These are phyloP conservation scores for Nicotiana obtusifolia DNA, from an alignment of 257 asterid genomes.

Conservation along the genomic window DNA sequence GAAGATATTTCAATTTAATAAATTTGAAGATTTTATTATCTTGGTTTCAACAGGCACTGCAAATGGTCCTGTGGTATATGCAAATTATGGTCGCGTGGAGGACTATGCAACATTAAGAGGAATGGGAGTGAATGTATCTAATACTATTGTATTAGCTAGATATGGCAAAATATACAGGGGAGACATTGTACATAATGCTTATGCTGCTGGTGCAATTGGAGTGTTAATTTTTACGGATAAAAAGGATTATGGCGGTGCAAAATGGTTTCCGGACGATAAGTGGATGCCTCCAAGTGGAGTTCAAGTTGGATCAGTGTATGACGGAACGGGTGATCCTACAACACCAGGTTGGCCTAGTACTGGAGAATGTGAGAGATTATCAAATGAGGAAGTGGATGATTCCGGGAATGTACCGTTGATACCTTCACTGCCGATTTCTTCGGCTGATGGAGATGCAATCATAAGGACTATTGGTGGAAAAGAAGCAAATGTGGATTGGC, in stretches of 20 bases:
- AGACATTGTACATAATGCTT: conserved; percentile 64
- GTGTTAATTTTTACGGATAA: conserved; percentile 64
- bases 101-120: conserved; percentile 40
- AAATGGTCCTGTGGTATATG: conserved; percentile 55
- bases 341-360: conserved; percentile 94
- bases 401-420: conserved; percentile 64
- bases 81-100: conserved; percentile 65
- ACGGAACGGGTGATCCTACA: conserved; percentile 72
- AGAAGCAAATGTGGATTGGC: conserved; percentile 76
- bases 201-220: conserved; percentile 59
- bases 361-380: conserved; percentile 62
- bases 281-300: conserved; percentile 97
- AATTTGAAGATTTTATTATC: too few species aligned
- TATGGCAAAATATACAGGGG: conserved; percentile 77
- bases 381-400: conserved; percentile 52
- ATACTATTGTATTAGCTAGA: conserved; percentile 58
- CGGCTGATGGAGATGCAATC: conserved; percentile 64
- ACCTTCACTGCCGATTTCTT: conserved; percentile 76
- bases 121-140: conserved; percentile 60
- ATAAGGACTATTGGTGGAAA: conserved; percentile 55
- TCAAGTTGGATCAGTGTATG: conserved; percentile 66
- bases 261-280: conserved; percentile 75
- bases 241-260: conserved; percentile 74
- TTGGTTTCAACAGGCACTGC: conserved; percentile 27
- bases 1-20: background rate